Base-by-base conservation (phyloP, 495 filamentous ascomycete genomes). In the Lindgomyces ingoldianus region DNA sequence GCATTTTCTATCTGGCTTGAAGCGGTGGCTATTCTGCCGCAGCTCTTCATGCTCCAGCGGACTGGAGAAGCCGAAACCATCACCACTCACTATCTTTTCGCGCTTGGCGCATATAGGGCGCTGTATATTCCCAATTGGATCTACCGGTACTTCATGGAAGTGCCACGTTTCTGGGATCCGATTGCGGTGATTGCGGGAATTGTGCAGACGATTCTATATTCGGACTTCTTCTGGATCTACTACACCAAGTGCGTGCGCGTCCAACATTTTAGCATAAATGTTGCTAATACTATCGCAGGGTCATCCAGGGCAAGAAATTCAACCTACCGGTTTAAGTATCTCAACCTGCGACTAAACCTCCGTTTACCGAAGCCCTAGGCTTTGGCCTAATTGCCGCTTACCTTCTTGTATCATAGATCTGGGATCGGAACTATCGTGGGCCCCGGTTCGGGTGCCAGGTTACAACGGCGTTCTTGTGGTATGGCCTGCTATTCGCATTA, bases 191-290 rank as follows among this genome's bases (percentile, higher is more conserved):
- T 91, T 39, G 94, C 94, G 9, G 94, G 94, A 10, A 83, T 96
- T 27, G 80, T 96, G 62, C 94, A 98, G 81, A 98, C 94, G 19
- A 75, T 98, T 26, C 81, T 98, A 54, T 98, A 98, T 78, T 96
- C 91, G 55, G 94, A 98, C 78, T 98, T 98, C 80, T 98, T 98
- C 82, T 98, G 91, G 81, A 96, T 98, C 65, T 98, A 98, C 77
- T 98, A 96, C 75, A 96, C 88, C 45, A 96, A 95, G 88, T 90
- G 76, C 76, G 85, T 73, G 55, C 54, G 18, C 48, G 10, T 25
- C 6, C 19, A 6, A 24, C 46, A 19, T 26, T 24, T 12, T 9
- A 42, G 26, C 21, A 50, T 22, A 24, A 26, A 39, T 12, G 12
- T 57, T 42, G 46, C 45, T 62, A 52, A 60, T n/a, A 16, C 1